A percentile compares a stretch with the other conserved stretches of the same genome.
Evolutionary conservation across 768 basidiomycete genomes (phyloP).

Genomic region (Cystobasidium onofrii): DNA sequence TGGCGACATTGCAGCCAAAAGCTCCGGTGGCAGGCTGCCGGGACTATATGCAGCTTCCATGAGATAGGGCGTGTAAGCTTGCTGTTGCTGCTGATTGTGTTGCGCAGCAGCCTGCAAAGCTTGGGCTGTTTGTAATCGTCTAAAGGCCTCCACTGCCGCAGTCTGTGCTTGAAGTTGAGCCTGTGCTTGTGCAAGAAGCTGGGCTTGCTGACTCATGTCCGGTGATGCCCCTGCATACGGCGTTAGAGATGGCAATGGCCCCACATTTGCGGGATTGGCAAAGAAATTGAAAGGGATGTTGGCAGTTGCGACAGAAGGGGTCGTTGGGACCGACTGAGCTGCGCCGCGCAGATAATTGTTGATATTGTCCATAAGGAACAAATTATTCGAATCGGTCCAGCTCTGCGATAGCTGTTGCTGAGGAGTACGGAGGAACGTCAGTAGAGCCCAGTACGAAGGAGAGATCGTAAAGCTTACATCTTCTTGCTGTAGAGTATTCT

Average conservation of each 20-base stretch:
- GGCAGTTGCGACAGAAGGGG: background rate
- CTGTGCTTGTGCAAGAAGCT: background rate
- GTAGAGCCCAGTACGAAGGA: no score
- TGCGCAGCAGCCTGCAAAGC: background rate
- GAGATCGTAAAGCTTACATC: background rate
- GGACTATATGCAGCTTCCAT: slow-evolving; percentile 11
- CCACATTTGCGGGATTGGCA: background rate
- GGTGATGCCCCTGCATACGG: background rate
- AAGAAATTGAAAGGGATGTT: slow-evolving; percentile 15
- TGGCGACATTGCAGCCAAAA: background rate
- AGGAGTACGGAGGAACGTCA: background rate
- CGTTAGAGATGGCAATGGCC: background rate
- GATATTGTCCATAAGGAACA: slow-evolving; percentile 4
- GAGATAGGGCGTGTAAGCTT: background rate
- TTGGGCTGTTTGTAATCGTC: slow-evolving; percentile 21
- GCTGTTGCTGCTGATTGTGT: background rate
- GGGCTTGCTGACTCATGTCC: background rate
- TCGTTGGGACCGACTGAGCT: background rate
- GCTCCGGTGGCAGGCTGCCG: background rate
- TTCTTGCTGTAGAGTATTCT: background rate
- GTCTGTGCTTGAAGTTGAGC: slow-evolving; percentile 7
- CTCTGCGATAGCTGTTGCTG: background rate
- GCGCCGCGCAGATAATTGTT: background rate
- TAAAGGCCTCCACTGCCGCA: slow-evolving; percentile 18
- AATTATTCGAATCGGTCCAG: background rate